A percentile compares a stretch with the other conserved stretches of the same genome.
phyloP scores from a whole-genome alignment of 805 yeast species.

The Saccharomycopsis sp. region DNA sequence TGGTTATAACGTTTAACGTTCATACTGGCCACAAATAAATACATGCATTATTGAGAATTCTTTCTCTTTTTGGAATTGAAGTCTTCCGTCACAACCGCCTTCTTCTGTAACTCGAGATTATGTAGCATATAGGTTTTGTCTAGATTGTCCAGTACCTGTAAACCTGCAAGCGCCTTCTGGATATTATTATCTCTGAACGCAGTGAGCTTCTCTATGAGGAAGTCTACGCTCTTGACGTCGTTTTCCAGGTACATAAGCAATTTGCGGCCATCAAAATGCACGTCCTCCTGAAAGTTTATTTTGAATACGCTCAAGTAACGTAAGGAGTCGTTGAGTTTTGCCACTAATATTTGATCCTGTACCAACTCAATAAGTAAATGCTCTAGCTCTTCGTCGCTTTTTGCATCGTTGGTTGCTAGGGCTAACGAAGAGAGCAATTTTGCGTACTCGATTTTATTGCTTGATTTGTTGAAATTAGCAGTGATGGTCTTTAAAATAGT shows the following conservation, averaged over 20 bases:
- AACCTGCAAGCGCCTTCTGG: background rate
- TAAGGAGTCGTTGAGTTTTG: background rate
- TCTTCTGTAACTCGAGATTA: background rate
- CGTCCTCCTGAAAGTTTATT: slow-evolving; percentile 1
- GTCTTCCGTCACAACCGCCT: background rate
- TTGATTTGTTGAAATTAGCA: background rate
- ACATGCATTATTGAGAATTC: background rate
- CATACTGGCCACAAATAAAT: background rate
- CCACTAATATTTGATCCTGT: background rate
- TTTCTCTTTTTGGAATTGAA: background rate
- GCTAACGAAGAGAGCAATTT: background rate
- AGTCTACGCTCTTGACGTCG: background rate
- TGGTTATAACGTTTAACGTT: slow-evolving; percentile 36
- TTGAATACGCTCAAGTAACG: background rate
- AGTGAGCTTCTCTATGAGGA: background rate
- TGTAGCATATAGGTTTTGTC: background rate
- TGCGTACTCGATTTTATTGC: background rate
- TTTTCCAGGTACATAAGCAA: background rate
- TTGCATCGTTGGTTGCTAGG: background rate
- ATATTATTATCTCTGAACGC: background rate
- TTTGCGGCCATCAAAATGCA: background rate
- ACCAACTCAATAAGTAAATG: background rate
- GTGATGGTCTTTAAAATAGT: background rate
- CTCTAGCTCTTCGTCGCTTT: background rate
- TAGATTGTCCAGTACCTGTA: background rate